Base-by-base conservation (phyloP, 805 yeast species). In the Vanderwaltozyma tropicalis region DNA sequence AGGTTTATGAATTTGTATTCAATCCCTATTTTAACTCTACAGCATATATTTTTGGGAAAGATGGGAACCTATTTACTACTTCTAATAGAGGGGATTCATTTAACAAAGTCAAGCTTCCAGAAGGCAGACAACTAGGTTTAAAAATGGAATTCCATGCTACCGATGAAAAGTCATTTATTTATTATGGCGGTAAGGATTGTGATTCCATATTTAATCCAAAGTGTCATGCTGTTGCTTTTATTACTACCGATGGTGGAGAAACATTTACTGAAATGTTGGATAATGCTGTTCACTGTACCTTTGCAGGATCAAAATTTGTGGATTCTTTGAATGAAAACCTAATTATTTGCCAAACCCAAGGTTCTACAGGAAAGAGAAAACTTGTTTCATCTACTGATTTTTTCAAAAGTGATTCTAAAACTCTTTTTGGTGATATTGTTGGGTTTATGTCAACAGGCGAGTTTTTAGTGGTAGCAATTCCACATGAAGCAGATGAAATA, bases 391-490 rank as follows among this genome's bases (percentile, higher is more conserved):
- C 84, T 6, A 61, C 58, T 1, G 78, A 84, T 50, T 69, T 61
- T 47, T 80, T 78, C 55, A 46, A 60, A 17, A 47, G 50, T 5
- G 63, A 61, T 10, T 59, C 64, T 5, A 57, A 49, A 12, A 64
- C 59, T 0, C 50, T 72, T 3, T 74, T 80, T 49, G 75, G 74
- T 2, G 62, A 70, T 34, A 74, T 82, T 26, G 72, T 81, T 31
- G 96, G 94, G 0, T 78, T 76, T 46, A 86, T 92, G 15, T 65
- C 76, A 25, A 74, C 78, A 15, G 81, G 82, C 18, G 78, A 74
- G 21, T 89, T 72, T 49, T 63, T 83, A 18, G 73, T 89, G 21
- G 87, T 80, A 35, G 96, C 95, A 1, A 62, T 73, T 3, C 61
- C 71, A 24, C 61, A 63, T 13, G 73, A 66, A 12, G 72, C 71